phyloP scores from a whole-genome alignment of 768 basidiomycete genomes.

The Lactarius evosmus region DNA sequence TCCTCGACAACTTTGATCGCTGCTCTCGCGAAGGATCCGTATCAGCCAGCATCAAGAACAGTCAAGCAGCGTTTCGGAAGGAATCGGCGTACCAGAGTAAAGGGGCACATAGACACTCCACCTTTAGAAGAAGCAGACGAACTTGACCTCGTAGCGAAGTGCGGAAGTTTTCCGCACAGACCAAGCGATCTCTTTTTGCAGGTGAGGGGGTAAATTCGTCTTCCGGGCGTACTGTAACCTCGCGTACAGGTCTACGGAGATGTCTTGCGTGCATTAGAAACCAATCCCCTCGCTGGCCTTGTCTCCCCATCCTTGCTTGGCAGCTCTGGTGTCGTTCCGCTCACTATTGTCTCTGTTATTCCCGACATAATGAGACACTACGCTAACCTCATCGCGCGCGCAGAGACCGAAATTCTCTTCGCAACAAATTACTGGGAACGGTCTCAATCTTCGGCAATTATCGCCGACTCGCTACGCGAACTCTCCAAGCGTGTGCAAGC shows the following conservation, averaged over 20 bases:
- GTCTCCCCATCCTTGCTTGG: constrained; percentile 64
- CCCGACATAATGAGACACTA: constrained; percentile 75
- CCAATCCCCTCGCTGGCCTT: constrained; percentile 52
- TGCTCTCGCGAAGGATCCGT: constrained; percentile 15
- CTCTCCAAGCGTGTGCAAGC: constrained; percentile 43
- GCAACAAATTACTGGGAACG: constrained; percentile 64
- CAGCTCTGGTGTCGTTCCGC: constrained; percentile 57
- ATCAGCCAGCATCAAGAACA: constrained; percentile 9
- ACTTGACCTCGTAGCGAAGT: constrained; percentile 44
- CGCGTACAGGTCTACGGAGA: constrained; percentile 54
- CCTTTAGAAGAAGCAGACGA: constrained; percentile 31
- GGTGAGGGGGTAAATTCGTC: constrained; percentile 35
- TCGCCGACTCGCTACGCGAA: constrained; percentile 41
- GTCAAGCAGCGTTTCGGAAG: constrained; percentile 15
- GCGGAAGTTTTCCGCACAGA: constrained; percentile 51
- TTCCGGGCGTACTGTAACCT: background rate
- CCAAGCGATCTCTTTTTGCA: constrained; percentile 61
- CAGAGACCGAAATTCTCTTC: constrained; percentile 61
- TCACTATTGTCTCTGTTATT: constrained; percentile 60
- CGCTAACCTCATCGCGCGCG: constrained; percentile 55
- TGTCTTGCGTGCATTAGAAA: constrained; percentile 54
- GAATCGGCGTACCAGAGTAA: background rate
- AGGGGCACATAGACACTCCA: background rate
- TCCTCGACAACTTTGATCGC: constrained; percentile 17
- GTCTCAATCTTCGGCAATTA: constrained; percentile 48